Base-by-base conservation (phyloP, 345 rosid genomes). In the Hypericum androsaemum region DNA sequence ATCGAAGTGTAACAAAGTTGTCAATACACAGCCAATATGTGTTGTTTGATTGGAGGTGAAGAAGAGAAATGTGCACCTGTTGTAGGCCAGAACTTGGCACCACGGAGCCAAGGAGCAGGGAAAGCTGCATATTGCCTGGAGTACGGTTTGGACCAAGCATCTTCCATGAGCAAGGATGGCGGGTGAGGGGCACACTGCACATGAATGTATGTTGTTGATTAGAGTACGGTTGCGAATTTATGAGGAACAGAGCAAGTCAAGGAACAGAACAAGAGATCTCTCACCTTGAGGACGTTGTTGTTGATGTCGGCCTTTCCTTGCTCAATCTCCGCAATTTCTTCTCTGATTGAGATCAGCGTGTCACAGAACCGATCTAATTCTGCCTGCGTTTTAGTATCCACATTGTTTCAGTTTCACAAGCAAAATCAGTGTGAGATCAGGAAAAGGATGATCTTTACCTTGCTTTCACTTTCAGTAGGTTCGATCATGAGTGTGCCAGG, bases 401-500 rank as follows among this genome's bases (percentile, higher is more conserved):
- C 50, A 57, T 37, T 52, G 28, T 57, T 22, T 15, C 22, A 13
- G 43, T 5, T 17, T 7, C 35, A 5, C 5, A 0, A 41, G 17
- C 28, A 42, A 37, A 53, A 58, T 41, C 45, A 50, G 44, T 41
- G 47, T 50, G 3, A 37, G 43, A 44, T 14, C 43, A 13, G 56
- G 55, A 37, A n/a, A 47, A 38, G 12, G 45, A 37, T 28, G 8
- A 40, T 12, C 51, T 60, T 37, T 74, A 85, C 98, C 94, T 85
- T 92, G 94, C 97, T 85, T 86, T 92, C 99, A 76, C 99, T 92
- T 75, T 92, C 97, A 47, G 99, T 92, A 6, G 99, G 99, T 68
- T 92, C 99, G 49, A 92, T 80, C 99, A 88, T 88, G 53, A 88
- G 97, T 6, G 97, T 94, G 62, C 97, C 95, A 1, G 99, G 90